Base-by-base conservation (phyloP, 2,329 filamentous ascomycete species). In the Onygenales sp. region DNA sequence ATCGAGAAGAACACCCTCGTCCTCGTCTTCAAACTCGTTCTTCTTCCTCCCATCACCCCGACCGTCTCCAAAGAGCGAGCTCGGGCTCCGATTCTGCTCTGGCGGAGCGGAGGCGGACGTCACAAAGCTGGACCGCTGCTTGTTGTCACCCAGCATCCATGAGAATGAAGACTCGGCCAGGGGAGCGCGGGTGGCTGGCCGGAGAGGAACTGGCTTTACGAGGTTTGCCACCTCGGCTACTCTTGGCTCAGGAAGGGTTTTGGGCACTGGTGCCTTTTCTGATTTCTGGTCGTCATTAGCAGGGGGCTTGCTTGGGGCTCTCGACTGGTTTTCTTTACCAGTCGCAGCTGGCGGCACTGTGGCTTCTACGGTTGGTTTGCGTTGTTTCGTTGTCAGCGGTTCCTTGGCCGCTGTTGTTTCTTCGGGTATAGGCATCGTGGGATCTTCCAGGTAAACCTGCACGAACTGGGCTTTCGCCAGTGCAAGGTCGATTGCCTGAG, bases 81-180 rank as follows among this genome's bases (percentile, higher is more conserved):
- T 41, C 10, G 43, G 4, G 32, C 47, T 54, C 17, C 71, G 66
- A 53, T 67, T 69, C 55, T 73, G 69, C 54, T 76, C 73, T 38
- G 73, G 72, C 11, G 71, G 68, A 32, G 67, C 64, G n/a, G 73
- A 72, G 14, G 67, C 69, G 13, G 72, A 70, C 50, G 69, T 71
- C 43, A 76, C 72, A 63, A 76, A 76, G 33, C 67, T 69, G 8
- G 72, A 74, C 31, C 72, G 66, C 50, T 69, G 69, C 43, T 70
- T 66, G 54, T 67, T 66, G 45, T 74, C 70, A 38, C 73, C 75
- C 39, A 77, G 66, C 72, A 77, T 77, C 71, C 75, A 77, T 10
- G 75, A 75, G 54, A 76, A 77, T 27, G 72, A 72, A 14, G 75
- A 71, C 49, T 76, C 67, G 38, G 70, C 67, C 48, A 77, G 58